Evolutionary conservation across 345 rosid genomes (phyloP).

Genomic region (Salix udensis): DNA sequence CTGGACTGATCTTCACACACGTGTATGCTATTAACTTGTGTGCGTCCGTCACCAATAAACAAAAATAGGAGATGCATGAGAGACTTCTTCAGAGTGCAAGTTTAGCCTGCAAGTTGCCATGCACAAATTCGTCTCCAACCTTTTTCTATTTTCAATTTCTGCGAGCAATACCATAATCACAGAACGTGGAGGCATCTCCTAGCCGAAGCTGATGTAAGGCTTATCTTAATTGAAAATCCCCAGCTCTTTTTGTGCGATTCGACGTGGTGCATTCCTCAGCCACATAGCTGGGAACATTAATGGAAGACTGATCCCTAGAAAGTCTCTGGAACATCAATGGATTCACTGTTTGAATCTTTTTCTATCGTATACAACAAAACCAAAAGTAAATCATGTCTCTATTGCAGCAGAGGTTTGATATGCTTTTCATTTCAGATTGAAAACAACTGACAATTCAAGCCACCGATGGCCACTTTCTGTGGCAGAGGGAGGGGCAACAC

Average conservation of each 20-base stretch:
- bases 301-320: background rate
- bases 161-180: background rate
- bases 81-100: no score
- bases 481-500: background rate
- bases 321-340: background rate
- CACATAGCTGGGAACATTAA: background rate
- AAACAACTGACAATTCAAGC: background rate
- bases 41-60: background rate
- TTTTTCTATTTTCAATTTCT: background rate
- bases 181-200: slow-evolving; percentile 6
- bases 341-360: background rate
- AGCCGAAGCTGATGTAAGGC: slow-evolving; percentile 11
- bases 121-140: no score
- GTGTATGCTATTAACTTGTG: background rate
- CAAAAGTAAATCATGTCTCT: background rate
- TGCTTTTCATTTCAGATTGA: slow-evolving; percentile 1
- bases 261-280: slow-evolving; percentile 13
- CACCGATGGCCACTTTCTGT: background rate
- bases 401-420: background rate
- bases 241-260: background rate
- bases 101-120: background rate
- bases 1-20: background rate
- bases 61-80: background rate
- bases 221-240: slow-evolving; percentile 13
- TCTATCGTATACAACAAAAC: background rate